phyloP scores from a whole-genome alignment of 768 basidiomycete genomes.

The Xanthoconium purpureum region DNA sequence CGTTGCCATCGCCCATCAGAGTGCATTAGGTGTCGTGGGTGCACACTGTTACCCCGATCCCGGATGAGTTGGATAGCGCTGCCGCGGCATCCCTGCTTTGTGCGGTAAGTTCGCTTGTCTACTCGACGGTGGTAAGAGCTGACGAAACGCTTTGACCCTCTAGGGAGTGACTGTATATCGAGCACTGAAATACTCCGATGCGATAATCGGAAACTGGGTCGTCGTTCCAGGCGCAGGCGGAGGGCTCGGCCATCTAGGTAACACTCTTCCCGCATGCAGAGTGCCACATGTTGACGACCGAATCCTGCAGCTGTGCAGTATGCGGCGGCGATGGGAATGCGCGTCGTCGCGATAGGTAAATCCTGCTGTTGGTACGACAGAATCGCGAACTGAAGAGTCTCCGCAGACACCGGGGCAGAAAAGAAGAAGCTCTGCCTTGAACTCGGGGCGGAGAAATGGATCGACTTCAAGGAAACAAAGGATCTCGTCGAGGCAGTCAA shows the following conservation, averaged over 20 bases:
- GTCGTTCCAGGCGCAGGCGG: constrained; percentile 74
- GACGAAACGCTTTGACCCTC: not conserved
- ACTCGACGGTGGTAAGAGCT: too few relatives aligned
- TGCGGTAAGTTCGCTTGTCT: constrained; percentile 41
- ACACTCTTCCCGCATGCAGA: not conserved
- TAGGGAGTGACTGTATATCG: constrained; percentile 85
- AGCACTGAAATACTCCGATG: constrained; percentile 71
- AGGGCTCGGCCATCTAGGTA: constrained; percentile 79
- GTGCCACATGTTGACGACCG: not conserved
- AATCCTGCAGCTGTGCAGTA: constrained; percentile 65
- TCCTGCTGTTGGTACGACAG: not conserved
- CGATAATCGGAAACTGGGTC: constrained; percentile 69
- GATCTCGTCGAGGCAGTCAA: constrained; percentile 66
- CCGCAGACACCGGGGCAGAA: constrained; percentile 65
- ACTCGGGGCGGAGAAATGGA: constrained; percentile 72
- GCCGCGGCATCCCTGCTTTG: constrained; percentile 76
- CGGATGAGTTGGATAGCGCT: constrained; percentile 59
- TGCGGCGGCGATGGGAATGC: constrained; percentile 71
- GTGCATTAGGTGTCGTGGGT: constrained; percentile 60
- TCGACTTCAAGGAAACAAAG: constrained; percentile 72
- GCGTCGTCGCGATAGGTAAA: constrained; percentile 71
- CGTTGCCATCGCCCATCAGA: not conserved
- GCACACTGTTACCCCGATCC: constrained; percentile 75
- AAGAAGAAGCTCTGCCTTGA: constrained; percentile 59
- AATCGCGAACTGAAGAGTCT: not conserved